Base-by-base conservation (phyloP, 352 stramenopile genomes). In the Globisporangium megalacanthum region DNA sequence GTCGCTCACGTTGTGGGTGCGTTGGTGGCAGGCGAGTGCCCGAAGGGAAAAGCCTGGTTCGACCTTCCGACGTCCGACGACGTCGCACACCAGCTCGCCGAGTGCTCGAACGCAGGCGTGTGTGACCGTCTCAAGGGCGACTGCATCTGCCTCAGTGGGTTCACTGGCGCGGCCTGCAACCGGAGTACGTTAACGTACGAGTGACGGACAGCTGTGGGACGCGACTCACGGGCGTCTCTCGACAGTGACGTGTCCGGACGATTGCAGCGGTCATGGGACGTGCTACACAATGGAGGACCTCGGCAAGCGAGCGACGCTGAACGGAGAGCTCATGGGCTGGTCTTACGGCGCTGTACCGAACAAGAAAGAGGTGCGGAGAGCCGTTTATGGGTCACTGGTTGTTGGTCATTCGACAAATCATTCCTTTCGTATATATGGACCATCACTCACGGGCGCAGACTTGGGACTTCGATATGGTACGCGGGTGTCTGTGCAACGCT, bases 391-490 rank as follows among this genome's bases (percentile, higher is more conserved):
- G 25, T 29, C 25, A 4, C 25, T 29, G 25, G 2, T 29, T 29
- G 25, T 4, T 4, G 25, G 4, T 29, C 25, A 1, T 4, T 29
- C 25, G 25, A 29, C 25, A 29, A 29, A 1, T 29, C 25, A 29
- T 29, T 29, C 25, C 25, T 29, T 29, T 29, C 25, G 4, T 4
- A 4, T 17, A 6, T 14, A 39, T 46, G 47, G 3, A 31, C 29
- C 9, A 6, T 20, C 14, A 25, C 46, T 52, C 8, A 25, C 31
- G 17, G 10, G 4, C 8, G 9, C 37, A 71, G 67, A 90, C 79
- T 0, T 97, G 91, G 91, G 91, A 97, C 69, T 92, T 90, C 52
- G 79, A 97, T 39, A 78, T 92, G 62, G 65, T 83, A 42, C 85
- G 86, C 48, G 85, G 85, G 25, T 98, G 89, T 68, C 76, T 86